Percentiles rank a stretch among this genome's conserved stretches.
Conservation (phyloP, 805 yeast species). For the Yarrowia sp. region DNA sequence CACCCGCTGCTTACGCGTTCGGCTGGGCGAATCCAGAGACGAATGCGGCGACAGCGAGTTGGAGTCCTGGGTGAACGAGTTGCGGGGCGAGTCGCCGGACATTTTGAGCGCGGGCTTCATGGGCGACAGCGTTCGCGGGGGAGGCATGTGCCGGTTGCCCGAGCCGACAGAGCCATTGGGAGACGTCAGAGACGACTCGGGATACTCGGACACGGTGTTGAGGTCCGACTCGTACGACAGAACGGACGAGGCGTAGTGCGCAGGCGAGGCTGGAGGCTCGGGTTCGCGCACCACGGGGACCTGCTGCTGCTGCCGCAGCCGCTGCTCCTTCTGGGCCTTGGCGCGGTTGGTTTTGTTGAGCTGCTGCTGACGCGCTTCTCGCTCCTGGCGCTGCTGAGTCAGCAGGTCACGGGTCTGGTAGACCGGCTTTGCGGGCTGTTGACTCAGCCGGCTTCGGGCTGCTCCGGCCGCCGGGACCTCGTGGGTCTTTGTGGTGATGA, state of each 20-base stretch:
- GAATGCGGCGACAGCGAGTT: slow-evolving; percentile 10
- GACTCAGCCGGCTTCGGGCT: neutral
- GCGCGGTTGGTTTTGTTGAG: neutral
- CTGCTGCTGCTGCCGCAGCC: neutral
- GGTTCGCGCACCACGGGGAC: neutral
- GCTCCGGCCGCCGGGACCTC: slow-evolving; percentile 27
- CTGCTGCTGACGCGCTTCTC: slow-evolving; percentile 11
- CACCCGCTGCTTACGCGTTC: slow-evolving; percentile 3
- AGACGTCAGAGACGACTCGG: slow-evolving; percentile 10
- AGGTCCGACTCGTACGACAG: slow-evolving; percentile 34
- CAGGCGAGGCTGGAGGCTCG: neutral
- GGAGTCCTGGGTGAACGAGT: slow-evolving; percentile 25
- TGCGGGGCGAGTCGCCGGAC: slow-evolving; percentile 23
- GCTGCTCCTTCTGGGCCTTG: slow-evolving; percentile 7
- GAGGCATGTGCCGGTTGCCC: slow-evolving; percentile 30
- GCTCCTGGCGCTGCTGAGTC: slow-evolving; percentile 4
- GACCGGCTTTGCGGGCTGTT: neutral
- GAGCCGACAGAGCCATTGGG: slow-evolving; percentile 23
- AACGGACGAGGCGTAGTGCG: slow-evolving; percentile 29
- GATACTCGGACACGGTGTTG: slow-evolving; percentile 32
- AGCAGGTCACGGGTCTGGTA: slow-evolving; percentile 20
- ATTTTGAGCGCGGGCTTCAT: slow-evolving; percentile 37
- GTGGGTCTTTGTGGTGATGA: slow-evolving; percentile 35
- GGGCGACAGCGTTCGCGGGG: slow-evolving; percentile 34
- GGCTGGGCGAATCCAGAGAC: slow-evolving; percentile 25